Evolutionary conservation across 371 early-diverging fungal genomes (phyloP).

Genomic region (Scutellospora calospora): DNA sequence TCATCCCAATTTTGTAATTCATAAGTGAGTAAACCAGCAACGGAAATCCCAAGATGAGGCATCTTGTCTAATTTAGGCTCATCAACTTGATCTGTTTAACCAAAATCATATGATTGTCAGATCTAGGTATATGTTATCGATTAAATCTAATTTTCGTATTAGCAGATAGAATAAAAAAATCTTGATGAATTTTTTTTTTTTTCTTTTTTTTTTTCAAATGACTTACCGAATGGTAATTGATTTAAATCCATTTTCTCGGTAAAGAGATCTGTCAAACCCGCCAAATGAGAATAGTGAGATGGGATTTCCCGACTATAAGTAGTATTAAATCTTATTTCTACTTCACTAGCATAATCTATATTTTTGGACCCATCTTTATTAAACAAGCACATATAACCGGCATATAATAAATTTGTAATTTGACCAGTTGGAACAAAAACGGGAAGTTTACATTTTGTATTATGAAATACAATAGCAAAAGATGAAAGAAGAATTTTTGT

Average conservation of each 20-base stretch:
- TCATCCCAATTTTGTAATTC: constrained; percentile 61
- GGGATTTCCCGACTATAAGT: constrained; percentile 66
- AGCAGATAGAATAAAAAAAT: no score
- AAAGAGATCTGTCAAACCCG: constrained; percentile 66
- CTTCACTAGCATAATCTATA: constrained; percentile 40
- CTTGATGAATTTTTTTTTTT: neutral
- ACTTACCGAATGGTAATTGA: constrained; percentile 55
- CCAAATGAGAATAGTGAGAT: constrained; percentile 62
- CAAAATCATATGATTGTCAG: constrained; percentile 41
- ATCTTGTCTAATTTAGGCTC: constrained; percentile 41
- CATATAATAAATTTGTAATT: constrained; percentile 66
- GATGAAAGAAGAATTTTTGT: constrained; percentile 76
- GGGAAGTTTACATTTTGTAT: constrained; percentile 75
- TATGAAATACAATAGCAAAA: constrained; percentile 77
- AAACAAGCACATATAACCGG: constrained; percentile 62
- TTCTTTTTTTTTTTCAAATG: neutral
- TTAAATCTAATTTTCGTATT: no score
- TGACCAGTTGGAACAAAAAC: constrained; percentile 81
- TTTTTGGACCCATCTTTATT: constrained; percentile 31
- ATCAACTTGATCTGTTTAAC: constrained; percentile 39
- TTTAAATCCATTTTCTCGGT: constrained; percentile 56
- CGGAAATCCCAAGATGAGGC: constrained; percentile 49
- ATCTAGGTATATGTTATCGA: constrained; percentile 18
- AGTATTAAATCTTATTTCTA: constrained; percentile 69
- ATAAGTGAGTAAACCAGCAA: constrained; percentile 61